Base-by-base conservation (phyloP, 106 monocot species). In the Acanthochlamys bracteata region DNA sequence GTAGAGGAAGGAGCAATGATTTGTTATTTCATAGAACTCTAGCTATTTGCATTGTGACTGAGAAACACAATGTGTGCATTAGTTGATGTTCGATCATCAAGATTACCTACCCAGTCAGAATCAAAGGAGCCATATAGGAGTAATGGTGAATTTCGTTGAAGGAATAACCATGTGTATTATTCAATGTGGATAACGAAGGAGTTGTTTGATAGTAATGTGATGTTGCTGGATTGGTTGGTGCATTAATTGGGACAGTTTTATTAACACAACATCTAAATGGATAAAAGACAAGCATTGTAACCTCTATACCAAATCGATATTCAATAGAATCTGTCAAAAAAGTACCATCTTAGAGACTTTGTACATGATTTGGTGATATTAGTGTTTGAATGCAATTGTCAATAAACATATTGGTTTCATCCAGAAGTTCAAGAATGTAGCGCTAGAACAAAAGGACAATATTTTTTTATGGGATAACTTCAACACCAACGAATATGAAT, bases 221-320 rank as follows among this genome's bases (percentile, higher is more conserved):
- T 65, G 47, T 0, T 20, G 14, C 3, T 10, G 1, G 10, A 24
- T 25, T 0, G 51, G 51, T n/a, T 4, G 0, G 26, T 65, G 49
- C 8, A 65, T 65, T 15, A 65, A 65, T 7, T 65, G 65, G 17
- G 49, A 65, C 4, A 65, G 24, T 51, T 65, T 49, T 14, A 24
- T 65, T 0, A 65, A 3, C 16, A 17, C 46, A 51, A 65, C 47
- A 24, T 65, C 25, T 3, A 15, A 27, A 14, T 10, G 2, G 4
- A 27, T 65, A 7, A 65, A n/a, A 43, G 65, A 51, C 8, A 65
- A n/a, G 11, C 8, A 65, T 25, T 65, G 16, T 20, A 65, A 17
- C 9, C 14, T 20, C 49, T 17, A 52, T 4, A n/a, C 16, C 24
- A 13, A 7, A 13, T 2, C 11, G 65, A 51, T 65, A 65, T 26